These are phyloP conservation scores for Penicillium maclennaniae DNA, from an alignment of 495 filamentous ascomycete species.

Conservation along the genomic window DNA sequence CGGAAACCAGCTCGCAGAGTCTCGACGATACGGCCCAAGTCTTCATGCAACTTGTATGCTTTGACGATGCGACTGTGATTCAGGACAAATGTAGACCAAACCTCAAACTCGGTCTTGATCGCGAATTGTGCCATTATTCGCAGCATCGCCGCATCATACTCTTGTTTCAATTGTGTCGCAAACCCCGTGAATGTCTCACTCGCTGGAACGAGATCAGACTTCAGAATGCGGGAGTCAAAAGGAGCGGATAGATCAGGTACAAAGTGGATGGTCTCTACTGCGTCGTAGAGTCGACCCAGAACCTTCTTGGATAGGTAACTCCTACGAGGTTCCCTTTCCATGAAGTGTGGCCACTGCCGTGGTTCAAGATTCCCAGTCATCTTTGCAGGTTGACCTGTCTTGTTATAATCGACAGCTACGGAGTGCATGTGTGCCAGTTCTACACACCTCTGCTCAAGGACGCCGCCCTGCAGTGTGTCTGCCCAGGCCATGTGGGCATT, in stretches of 20 bases:
- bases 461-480: constrained; percentile 59
- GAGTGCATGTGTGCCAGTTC: constrained; percentile 81
- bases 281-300: constrained; percentile 81
- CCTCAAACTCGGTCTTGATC: constrained; percentile 85
- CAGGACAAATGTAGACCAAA: constrained; percentile 81
- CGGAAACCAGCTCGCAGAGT: constrained; percentile 64
- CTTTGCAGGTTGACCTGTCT: constrained; percentile 73
- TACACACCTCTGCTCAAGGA: constrained; percentile 67
- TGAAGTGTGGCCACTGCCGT: constrained; percentile 78
- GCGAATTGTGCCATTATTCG: constrained; percentile 84
- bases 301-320: constrained; percentile 67
- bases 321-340: constrained; percentile 63
- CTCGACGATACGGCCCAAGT: constrained; percentile 61
- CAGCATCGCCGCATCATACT: constrained; percentile 74
- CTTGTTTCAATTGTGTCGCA: constrained; percentile 62
- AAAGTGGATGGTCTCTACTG: constrained; percentile 64
- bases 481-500: constrained; percentile 77
- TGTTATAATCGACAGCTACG: constrained; percentile 87
- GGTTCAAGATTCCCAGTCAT: constrained; percentile 61
- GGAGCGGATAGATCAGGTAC: constrained; percentile 60
- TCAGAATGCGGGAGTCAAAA: constrained; percentile 77
- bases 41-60: constrained; percentile 85
- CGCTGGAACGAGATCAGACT: constrained; percentile 48
- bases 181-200: constrained; percentile 49
- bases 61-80: constrained; percentile 58